Evolutionary conservation across 371 early-diverging fungal species (phyloP).

Genomic region (Capillidium rhysosporum): DNA sequence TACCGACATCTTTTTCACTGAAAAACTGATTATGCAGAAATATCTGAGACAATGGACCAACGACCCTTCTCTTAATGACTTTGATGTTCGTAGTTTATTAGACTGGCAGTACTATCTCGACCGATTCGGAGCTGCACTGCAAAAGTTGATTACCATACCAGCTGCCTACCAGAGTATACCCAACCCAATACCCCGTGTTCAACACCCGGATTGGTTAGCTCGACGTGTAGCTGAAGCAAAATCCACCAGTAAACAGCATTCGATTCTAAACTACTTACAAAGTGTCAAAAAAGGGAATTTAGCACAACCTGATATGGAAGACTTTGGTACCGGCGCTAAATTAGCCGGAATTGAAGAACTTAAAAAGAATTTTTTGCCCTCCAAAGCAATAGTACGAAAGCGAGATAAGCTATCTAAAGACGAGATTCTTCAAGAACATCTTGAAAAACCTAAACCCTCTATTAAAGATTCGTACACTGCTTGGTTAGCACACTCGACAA

Average conservation of each 20-base stretch:
- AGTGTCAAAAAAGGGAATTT: slow-evolving; percentile 13
- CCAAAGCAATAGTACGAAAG: neutral
- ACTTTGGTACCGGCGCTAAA: slow-evolving; percentile 15
- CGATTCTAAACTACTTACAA: slow-evolving; percentile 69
- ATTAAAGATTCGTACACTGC: slow-evolving; percentile 29
- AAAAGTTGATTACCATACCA: slow-evolving; percentile 97
- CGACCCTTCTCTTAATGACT: slow-evolving; percentile 39
- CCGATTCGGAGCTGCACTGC: slow-evolving; percentile 88
- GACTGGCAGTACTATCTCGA: slow-evolving; percentile 99
- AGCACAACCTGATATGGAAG: slow-evolving; percentile 27
- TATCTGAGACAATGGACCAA: slow-evolving; percentile 89
- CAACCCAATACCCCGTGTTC: slow-evolving; percentile 86
- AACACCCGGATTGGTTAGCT: slow-evolving; percentile 88
- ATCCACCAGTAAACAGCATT: slow-evolving; percentile 60
- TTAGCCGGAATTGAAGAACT: neutral
- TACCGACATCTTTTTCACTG: slow-evolving; percentile 85
- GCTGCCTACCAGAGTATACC: slow-evolving; percentile 91
- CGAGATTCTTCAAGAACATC: neutral
- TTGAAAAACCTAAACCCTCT: slow-evolving; percentile 18
- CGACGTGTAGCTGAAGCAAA: slow-evolving; percentile 50
- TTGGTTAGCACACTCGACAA: slow-evolving; percentile 49
- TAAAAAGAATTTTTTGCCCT: neutral
- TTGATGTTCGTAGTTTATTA: slow-evolving; percentile 78
- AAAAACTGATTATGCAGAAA: slow-evolving; percentile 52
- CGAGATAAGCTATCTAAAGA: neutral